Base-by-base conservation (phyloP, 108 stramenopile genomes). In the Cyclotella atomus region DNA sequence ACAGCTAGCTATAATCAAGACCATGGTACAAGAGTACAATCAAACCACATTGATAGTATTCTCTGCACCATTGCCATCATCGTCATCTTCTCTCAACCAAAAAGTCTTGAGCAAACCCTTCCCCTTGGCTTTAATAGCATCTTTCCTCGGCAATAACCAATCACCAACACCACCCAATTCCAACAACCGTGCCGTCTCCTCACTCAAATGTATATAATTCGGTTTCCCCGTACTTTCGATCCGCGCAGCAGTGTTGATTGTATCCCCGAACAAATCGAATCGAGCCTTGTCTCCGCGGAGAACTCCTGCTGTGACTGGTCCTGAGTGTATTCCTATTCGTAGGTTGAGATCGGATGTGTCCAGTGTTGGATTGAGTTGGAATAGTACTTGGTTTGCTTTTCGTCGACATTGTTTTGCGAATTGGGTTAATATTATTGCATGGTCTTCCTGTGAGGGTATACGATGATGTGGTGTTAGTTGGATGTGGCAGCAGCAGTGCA, bases 221-320 rank as follows among this genome's bases (percentile, higher is more conserved):
- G 65, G 75, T 21, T 35, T 54, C 5, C 90, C 86, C 2, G 83
- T 84, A 15, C 74, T 83, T 62, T 91, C 89, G 38, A 91, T 88
- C 7, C 89, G 35, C 33, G 23, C 27, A 17, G 63, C 80, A 2
- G 84, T 85, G 61, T 91, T 91, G 45, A 91, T 87, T 0, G 90
- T 88, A 41, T 91, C 90, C 8, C 90, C 90, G 65, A 91, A 91
- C 15, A 89, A 54, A 23, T 89, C 77, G 59, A 89, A 89, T 15
- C 88, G 67, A 24, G 85, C 65, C 35, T 84, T 89, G 15, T 84
- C 65, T 8, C 88, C 88, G 16, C 86, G 73, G 15, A 89, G 73
- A 0, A 89, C 83, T 43, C 88, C 88, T 12, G 88, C 86, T 9
- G 83, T 87, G 0, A 85, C 83, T n/a, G 88, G 80, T 0, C 88